Evolutionary conservation across 805 yeast species (phyloP).

Genomic region (Suhomyces emberorum): DNA sequence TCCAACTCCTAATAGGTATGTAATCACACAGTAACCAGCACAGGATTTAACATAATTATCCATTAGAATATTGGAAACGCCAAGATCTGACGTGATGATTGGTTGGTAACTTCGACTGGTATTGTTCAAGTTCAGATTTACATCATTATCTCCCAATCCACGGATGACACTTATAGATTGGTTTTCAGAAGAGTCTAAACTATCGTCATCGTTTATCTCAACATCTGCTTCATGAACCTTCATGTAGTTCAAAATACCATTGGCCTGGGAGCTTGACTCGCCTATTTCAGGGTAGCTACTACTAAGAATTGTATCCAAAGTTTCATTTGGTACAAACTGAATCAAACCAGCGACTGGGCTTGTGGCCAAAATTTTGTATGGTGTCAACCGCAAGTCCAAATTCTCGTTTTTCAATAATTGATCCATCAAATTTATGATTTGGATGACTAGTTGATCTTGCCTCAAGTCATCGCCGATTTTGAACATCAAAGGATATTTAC

Average conservation of each 20-base stretch:
- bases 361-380: conserved; percentile 87
- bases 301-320: conserved; percentile 74
- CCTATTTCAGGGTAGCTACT: conserved; percentile 18
- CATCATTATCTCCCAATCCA: conserved; percentile 1
- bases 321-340: conserved; percentile 91
- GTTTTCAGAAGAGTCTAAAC: conserved; percentile 19
- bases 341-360: conserved; percentile 89
- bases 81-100: conserved; percentile 37
- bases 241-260: conserved; percentile 73
- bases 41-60: conserved; percentile 92
- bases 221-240: conserved; percentile 40
- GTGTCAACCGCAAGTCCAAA: conserved; percentile 80
- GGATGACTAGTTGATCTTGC: conserved; percentile 96
- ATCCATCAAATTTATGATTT: conserved; percentile 88
- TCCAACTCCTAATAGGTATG: conserved; percentile 93
- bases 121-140: not conserved
- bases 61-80: conserved; percentile 67
- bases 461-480: conserved; percentile 94
- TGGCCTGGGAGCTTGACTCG: conserved; percentile 31
- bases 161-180: conserved; percentile 15
- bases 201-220: not conserved
- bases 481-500: conserved; percentile 78
- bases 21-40: conserved; percentile 97
- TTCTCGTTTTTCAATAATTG: conserved; percentile 83
- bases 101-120: conserved; percentile 17